These are phyloP conservation scores for Paecilomyces sp. DNA, from an alignment of 2,329 filamentous ascomycete species.

Conservation along the genomic window DNA sequence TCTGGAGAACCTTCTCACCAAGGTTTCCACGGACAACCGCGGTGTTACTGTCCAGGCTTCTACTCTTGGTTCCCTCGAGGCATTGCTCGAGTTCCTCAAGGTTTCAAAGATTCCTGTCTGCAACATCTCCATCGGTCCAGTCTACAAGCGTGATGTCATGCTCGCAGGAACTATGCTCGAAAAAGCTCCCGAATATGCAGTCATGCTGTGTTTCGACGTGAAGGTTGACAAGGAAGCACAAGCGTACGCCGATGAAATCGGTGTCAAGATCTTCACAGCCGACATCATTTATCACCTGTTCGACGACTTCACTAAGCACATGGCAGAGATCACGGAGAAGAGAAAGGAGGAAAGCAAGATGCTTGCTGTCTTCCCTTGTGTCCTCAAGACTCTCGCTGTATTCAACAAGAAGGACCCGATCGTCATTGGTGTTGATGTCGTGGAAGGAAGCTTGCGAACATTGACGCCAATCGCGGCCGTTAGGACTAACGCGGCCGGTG, in stretches of 20 bases:
- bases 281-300: conserved; percentile 99
- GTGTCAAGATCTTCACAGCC: conserved; percentile 95
- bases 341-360: conserved; percentile 96
- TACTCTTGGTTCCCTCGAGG: conserved; percentile 92
- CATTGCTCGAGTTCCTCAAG: conserved; percentile 90
- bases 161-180: conserved; percentile 91
- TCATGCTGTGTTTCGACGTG: conserved; percentile 99
- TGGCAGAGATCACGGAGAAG: conserved; percentile 76
- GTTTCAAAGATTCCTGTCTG: conserved; percentile 94
- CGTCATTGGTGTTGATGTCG: conserved; percentile 87
- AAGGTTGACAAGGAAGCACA: conserved; percentile 97
- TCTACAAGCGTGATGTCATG: conserved; percentile 97
- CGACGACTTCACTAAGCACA: conserved; percentile 92
- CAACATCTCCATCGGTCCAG: conserved; percentile 94
- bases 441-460: conserved; percentile 79
- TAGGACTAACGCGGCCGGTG: conserved; percentile 68
- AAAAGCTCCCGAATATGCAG: conserved; percentile 89
- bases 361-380: conserved; percentile 92
- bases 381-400: conserved; percentile 79
- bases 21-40: conserved; percentile 83
- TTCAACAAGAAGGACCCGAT: conserved; percentile 99
- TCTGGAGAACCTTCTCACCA: conserved; percentile 81
- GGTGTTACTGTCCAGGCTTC: conserved; percentile 97
- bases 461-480: conserved; percentile 87
- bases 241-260: conserved; percentile 83